These are phyloP conservation scores for Candida tunisiensis DNA, from an alignment of 1,139 yeast species.

Conservation along the genomic window DNA sequence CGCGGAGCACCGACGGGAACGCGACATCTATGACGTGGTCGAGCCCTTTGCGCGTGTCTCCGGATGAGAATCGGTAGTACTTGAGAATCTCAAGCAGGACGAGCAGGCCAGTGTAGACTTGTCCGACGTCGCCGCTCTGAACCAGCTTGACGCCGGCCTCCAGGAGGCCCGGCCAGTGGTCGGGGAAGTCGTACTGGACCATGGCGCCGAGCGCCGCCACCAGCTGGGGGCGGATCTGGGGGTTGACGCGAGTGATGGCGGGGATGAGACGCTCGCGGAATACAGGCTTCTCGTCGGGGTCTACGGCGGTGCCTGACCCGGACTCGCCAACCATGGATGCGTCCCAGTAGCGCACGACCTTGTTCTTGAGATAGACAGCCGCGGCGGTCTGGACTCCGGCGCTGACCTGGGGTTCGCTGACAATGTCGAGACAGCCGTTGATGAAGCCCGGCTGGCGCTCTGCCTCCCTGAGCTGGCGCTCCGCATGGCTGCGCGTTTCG, in stretches of 20 bases:
- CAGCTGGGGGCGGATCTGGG: conserved; percentile 36
- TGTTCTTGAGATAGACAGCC: conserved; percentile 76
- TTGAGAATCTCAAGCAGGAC: conserved; percentile 63
- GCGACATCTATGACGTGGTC: conserved; percentile 45
- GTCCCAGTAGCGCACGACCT: conserved; percentile 50
- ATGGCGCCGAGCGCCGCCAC: conserved; percentile 54
- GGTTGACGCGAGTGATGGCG: conserved; percentile 27
- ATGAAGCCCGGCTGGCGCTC: conserved; percentile 55
- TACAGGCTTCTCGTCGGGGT: conserved; percentile 52
- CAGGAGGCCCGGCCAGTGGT: conserved; percentile 52
- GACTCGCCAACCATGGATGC: conserved; percentile 14
- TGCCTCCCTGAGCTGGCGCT: conserved; percentile 40
- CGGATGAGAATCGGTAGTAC: conserved; percentile 61
- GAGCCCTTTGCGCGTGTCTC: conserved; percentile 37
- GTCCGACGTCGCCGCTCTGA: conserved; percentile 33
- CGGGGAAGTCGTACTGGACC: conserved; percentile 52
- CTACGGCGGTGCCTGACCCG: conserved; percentile 30
- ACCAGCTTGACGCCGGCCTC: conserved; percentile 43
- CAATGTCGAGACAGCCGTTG: conserved; percentile 68
- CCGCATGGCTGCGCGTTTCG: conserved; percentile 49
- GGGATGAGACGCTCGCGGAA: conserved; percentile 45
- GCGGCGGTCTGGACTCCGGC: conserved; percentile 56
- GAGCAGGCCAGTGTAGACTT: conserved; percentile 59
- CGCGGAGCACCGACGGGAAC: conserved; percentile 50
- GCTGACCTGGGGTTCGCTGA: conserved; percentile 35